Conservation (phyloP, 2,329 filamentous ascomycete species). For the Penicillium sp. region DNA sequence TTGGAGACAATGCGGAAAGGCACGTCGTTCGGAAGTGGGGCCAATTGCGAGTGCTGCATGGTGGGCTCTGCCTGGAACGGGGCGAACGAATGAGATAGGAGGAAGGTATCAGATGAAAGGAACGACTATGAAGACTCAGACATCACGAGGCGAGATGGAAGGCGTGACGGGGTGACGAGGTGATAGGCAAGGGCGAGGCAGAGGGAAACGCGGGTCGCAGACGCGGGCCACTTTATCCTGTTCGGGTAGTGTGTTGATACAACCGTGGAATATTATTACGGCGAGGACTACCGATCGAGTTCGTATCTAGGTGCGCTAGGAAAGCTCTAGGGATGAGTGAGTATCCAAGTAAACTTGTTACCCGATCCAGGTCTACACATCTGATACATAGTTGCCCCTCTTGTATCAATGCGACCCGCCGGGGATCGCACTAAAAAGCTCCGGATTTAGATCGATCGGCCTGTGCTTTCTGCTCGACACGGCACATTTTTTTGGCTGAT, state of each 20-base stretch:
- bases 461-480: background rate
- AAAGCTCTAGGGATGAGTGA: background rate
- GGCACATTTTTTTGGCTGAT: background rate
- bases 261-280: background rate
- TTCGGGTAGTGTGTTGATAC: conserved; percentile 16
- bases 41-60: conserved; percentile 78
- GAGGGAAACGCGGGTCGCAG: conserved; percentile 26
- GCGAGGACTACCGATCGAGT: background rate
- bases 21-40: conserved; percentile 76
- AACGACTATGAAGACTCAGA: background rate
- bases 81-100: conserved; percentile 4
- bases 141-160: conserved; percentile 1
- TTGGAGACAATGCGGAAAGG: conserved; percentile 95
- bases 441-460: background rate
- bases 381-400: background rate
- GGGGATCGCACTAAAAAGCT: background rate
- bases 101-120: background rate
- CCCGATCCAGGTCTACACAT: background rate
- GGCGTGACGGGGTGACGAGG: conserved; percentile 4
- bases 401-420: background rate
- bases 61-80: conserved; percentile 17
- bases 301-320: background rate
- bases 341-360: too few species aligned
- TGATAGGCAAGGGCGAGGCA: conserved; percentile 18
- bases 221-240: conserved; percentile 38